phyloP scores from a whole-genome alignment of 208 protist genomes.

The Leishmania tarentolae region DNA sequence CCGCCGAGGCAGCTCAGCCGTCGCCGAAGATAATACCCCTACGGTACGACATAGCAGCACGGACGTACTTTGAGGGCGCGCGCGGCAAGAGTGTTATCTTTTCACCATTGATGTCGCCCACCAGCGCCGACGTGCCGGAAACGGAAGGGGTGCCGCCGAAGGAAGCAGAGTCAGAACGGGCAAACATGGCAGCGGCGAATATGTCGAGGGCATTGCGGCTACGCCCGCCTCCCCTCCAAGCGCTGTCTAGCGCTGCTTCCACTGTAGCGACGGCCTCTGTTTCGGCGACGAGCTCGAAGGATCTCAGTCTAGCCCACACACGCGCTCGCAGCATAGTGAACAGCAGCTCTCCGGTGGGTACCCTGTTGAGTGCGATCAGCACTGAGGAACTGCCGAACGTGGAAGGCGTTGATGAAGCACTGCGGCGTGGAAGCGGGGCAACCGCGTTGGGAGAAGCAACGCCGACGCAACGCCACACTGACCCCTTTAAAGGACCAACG shows the following conservation, averaged over 20 bases:
- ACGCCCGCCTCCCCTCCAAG: conserved; percentile 1
- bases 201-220: neutral
- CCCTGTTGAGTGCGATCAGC: neutral
- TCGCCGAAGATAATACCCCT: conserved; percentile 51
- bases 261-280: neutral
- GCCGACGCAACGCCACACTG: neutral
- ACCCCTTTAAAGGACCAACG: neutral
- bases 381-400: too few relatives aligned
- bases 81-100: conserved; percentile 33
- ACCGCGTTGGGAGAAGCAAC: neutral
- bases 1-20: conserved; percentile 28
- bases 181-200: neutral
- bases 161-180: neutral
- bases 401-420: neutral
- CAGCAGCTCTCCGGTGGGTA: neutral
- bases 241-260: neutral
- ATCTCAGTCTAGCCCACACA: neutral
- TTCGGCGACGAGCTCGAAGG: neutral
- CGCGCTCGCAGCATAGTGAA: neutral
- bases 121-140: neutral
- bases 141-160: neutral
- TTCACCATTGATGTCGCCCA: conserved; percentile 9
- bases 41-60: conserved; percentile 47
- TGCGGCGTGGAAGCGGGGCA: too few relatives aligned
- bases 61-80: conserved; percentile 38